These are phyloP conservation scores for Ilex paraguariensis DNA, from an alignment of 305 asterid species.

Conservation along the genomic window DNA sequence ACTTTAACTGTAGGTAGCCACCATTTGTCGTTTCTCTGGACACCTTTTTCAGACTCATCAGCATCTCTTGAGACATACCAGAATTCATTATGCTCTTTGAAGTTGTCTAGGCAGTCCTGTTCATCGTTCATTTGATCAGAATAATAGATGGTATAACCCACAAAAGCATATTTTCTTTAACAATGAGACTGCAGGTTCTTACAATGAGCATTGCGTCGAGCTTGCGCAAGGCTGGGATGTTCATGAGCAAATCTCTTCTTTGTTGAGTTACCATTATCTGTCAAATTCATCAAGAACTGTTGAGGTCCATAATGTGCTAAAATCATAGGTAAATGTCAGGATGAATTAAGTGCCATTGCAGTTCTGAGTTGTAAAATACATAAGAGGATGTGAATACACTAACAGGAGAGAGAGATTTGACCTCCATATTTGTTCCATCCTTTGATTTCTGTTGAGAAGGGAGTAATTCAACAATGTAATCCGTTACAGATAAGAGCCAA, in stretches of 20 bases:
- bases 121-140: constrained; percentile 2
- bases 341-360: too few species aligned
- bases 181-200: constrained; percentile 15
- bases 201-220: constrained; percentile 82
- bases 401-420: constrained; percentile 20
- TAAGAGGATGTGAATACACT: neutral
- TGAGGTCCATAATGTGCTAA: too few species aligned
- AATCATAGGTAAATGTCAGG: too few species aligned
- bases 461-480: constrained; percentile 58
- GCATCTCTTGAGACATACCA: constrained; percentile 74
- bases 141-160: neutral
- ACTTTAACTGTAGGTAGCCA: constrained; percentile 78
- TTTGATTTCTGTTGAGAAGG: constrained; percentile 53
- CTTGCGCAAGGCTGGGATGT: constrained; percentile 78
- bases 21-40: constrained; percentile 67
- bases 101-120: constrained; percentile 70
- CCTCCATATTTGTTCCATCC: constrained; percentile 66
- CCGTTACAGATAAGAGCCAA: constrained; percentile 74
- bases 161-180: neutral
- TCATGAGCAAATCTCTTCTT: constrained; percentile 63
- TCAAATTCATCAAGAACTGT: neutral
- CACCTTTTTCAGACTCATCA: constrained; percentile 68
- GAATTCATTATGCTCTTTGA: constrained; percentile 55
- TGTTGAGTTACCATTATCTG: constrained; percentile 87
- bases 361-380: neutral